Evolutionary conservation across 768 basidiomycete species (phyloP).

Genomic region (Psilocybe azurescens): DNA sequence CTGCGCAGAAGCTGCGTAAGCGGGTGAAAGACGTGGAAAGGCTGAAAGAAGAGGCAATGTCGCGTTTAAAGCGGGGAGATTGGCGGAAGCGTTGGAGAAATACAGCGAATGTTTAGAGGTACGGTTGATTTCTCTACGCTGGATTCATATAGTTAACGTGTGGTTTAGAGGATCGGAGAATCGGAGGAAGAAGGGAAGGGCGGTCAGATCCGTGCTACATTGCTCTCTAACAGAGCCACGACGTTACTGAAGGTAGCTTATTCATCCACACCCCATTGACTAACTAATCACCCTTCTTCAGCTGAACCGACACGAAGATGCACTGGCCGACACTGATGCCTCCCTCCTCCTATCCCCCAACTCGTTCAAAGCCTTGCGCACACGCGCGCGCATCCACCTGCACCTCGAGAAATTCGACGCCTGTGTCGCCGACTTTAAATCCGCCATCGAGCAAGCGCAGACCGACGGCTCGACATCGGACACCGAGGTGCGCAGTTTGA

Average conservation of each 20-base stretch:
- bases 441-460: slow-evolving; percentile 75
- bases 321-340: slow-evolving; percentile 71
- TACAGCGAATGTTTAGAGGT: slow-evolving; percentile 80
- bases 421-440: slow-evolving; percentile 76
- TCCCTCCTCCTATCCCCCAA: slow-evolving; percentile 66
- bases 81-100: slow-evolving; percentile 66
- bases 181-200: slow-evolving; percentile 76
- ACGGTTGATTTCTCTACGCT: slow-evolving; percentile 20
- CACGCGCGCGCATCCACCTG: slow-evolving; percentile 81
- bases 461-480: slow-evolving; percentile 62
- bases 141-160: background rate
- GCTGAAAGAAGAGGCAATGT: slow-evolving; percentile 83
- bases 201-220: slow-evolving; percentile 79
- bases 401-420: slow-evolving; percentile 77
- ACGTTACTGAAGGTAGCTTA: slow-evolving; percentile 70
- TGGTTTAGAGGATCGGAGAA: slow-evolving; percentile 65
- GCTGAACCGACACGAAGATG: slow-evolving; percentile 70
- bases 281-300: slow-evolving; percentile 28
- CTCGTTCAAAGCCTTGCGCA: slow-evolving; percentile 87
- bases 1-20: slow-evolving; percentile 72
- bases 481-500: slow-evolving; percentile 65
- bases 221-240: slow-evolving; percentile 86
- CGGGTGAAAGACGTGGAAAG: slow-evolving; percentile 84
- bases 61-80: slow-evolving; percentile 67
- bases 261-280: too few relatives aligned